Conservation (phyloP, 371 early-diverging fungal genomes). For the Thermomucor indicae-seudaticae region DNA sequence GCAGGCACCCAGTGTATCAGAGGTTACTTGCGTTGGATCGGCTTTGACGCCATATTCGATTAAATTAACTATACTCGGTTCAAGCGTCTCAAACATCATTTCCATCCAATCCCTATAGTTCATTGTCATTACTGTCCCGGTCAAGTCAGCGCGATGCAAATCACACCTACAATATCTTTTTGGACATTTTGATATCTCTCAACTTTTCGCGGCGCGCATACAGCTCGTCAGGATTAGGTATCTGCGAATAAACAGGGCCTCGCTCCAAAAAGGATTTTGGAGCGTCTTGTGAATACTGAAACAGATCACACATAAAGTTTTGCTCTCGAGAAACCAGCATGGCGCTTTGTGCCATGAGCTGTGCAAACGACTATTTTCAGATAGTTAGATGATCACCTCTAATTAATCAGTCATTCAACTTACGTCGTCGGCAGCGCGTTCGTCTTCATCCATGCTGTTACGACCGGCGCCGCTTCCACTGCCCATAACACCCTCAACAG, state of each 20-base stretch:
- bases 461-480: slow-evolving; percentile 19
- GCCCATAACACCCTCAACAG: slow-evolving; percentile 36
- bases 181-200: slow-evolving; percentile 63
- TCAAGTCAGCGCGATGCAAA: too few relatives aligned
- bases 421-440: slow-evolving; percentile 41
- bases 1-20: not conserved
- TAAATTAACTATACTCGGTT: slow-evolving; percentile 65
- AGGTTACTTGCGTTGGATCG: slow-evolving; percentile 61
- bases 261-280: slow-evolving; percentile 43
- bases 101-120: slow-evolving; percentile 68
- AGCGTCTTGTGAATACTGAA: slow-evolving; percentile 48
- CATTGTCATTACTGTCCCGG: not conserved
- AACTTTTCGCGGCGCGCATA: slow-evolving; percentile 50
- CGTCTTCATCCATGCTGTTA: slow-evolving; percentile 41
- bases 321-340: slow-evolving; percentile 63
- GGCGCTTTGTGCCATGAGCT: slow-evolving; percentile 42
- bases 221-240: slow-evolving; percentile 40
- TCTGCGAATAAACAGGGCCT: slow-evolving; percentile 34
- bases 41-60: slow-evolving; percentile 80
- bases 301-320: slow-evolving; percentile 81
- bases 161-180: slow-evolving; percentile 43
- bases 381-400: not conserved
- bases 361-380: slow-evolving; percentile 39
- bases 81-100: slow-evolving; percentile 73
- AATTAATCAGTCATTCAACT: not conserved